Base-by-base conservation (phyloP, 176 grass and related monocot species). In the Panicum miliaceum region DNA sequence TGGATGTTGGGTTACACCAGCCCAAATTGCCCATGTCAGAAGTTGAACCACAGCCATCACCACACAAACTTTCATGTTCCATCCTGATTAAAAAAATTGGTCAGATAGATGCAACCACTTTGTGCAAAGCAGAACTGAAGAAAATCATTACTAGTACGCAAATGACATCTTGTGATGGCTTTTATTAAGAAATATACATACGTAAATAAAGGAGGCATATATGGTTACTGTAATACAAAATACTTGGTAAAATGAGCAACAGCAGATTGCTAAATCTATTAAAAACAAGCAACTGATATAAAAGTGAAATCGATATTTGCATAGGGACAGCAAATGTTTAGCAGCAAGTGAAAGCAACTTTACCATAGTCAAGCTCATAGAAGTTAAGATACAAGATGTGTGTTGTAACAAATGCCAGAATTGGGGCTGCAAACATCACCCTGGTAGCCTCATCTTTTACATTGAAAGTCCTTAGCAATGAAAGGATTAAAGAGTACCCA, bases 41-140 rank as follows among this genome's bases (percentile, higher is more conserved):
- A 98, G 89, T 88, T 95, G 93, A 71, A 88, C 76, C 37, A 53
- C 86, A 47, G 84, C 96, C 93, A 98, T 94, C 56, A 77, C 78
- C 64, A 94, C 83, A 79, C 96, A 98, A 22, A 98, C 93, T 92
- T 90, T 98, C 96, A 98, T 94, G 80, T 98, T 98, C 96, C 93
- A 98, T 51, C 93, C 96, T 98, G 85, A 76, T 36, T 32, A 32
- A 84, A 73, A 57, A 81, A 5, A 71, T 43, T 71, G 29, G 15
- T 40, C 67, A 76, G 19, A 81, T 63, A 57, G 15, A 43, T 16
- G 5, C 32, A 52, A 51, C 64, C 50, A 59, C 6, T 10, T 11
- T 73, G 34, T 18, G 40, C 45, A 18, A 40, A 26, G 3, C 1
- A 35, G 77, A 68, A 81, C 22, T 56, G 71, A 53, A 58, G 26